phyloP scores from a whole-genome alignment of 495 filamentous ascomycete genomes.

The Tetracladium marchalianum region DNA sequence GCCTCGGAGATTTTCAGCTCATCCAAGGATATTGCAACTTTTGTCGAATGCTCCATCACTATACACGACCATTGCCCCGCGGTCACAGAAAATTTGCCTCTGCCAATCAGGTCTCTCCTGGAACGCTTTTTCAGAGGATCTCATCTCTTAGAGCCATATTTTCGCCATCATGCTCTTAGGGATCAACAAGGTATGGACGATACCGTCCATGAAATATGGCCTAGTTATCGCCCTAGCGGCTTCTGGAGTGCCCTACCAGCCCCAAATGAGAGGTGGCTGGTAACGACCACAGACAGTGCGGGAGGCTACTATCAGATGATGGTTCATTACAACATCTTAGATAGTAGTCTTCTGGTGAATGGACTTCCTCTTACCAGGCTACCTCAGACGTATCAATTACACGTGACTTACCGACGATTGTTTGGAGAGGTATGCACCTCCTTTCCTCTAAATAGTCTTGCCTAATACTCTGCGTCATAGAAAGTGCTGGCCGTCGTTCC shows the following conservation, averaged over 20 bases:
- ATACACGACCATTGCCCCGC: slow-evolving; percentile 13
- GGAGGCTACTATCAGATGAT: slow-evolving; percentile 1
- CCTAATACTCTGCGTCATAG: not conserved
- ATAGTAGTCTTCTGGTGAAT: slow-evolving; percentile 37
- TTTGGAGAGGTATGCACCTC: slow-evolving; percentile 29
- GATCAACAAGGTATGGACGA: slow-evolving; percentile 19
- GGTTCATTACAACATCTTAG: slow-evolving; percentile 38
- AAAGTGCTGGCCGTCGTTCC: slow-evolving; percentile 18
- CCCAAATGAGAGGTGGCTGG: slow-evolving; percentile 24
- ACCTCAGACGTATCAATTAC: slow-evolving; percentile 23
- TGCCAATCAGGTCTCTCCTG: slow-evolving; percentile 1
- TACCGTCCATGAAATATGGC: slow-evolving; percentile 23
- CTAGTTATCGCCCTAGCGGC: slow-evolving; percentile 19
- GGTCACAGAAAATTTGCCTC: not conserved
- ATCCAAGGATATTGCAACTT: not conserved
- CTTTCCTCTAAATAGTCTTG: not conserved
- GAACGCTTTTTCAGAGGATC: not conserved
- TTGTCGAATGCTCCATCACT: slow-evolving; percentile 13
- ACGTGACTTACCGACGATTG: slow-evolving; percentile 22
- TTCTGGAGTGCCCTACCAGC: slow-evolving; percentile 13
- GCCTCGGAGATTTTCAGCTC: not conserved
- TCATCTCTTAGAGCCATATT: slow-evolving; percentile 1
- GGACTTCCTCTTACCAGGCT: slow-evolving; percentile 33
- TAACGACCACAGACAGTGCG: slow-evolving; percentile 11
- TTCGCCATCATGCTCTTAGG: slow-evolving; percentile 1